Base-by-base conservation (phyloP, 1,139 yeast species). In the Zygosaccharomyces sapae region DNA sequence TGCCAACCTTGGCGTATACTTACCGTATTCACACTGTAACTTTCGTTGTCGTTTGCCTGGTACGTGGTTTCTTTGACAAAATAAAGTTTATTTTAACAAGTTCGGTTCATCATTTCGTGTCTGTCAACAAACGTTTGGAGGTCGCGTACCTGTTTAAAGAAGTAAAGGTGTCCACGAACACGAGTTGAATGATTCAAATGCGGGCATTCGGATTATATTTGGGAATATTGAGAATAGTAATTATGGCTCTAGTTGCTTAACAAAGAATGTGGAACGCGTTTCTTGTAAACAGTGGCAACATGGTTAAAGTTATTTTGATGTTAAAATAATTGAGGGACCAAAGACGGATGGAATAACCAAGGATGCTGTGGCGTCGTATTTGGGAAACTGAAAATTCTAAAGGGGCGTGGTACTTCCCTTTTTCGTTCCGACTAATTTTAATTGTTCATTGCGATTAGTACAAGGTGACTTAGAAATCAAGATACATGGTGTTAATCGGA, bases 71-170 rank as follows among this genome's bases (percentile, higher is more conserved):
- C 34, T 8, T 13, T 31, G 16, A 12, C 34, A 31, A 31, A 31
- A 18, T 31, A 18, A 31, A 31, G 34, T 31, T 13, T 31, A 31
- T 13, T 31, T 31, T 13, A 13, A 31, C 34, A 31, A 31, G 34
- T 31, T 31, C 34, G 34, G 34, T 31, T 13, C 34, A 13, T 31
- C 10, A 31, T 31, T 31, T 31, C 34, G 34, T 31, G 34, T 31
- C 18, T 7, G 18, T 31, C 34, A 31, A 31, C 34, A 31, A 31
- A 31, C 34, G 19, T 13, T 7, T 31, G 9, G 34, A 31, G 34
- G 19, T 31, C 34, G 34, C 34, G 34, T 31, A 31, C 34, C 34
- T 31, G 34, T 13, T 31, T 31, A 31, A 31, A 31, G 34, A 8
- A 31, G 34, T 31, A 31, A 31, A 13, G 34, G 18, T 31, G 34